phyloP scores from a whole-genome alignment of 495 filamentous ascomycete genomes.

The Stereocaulon alpinum region DNA sequence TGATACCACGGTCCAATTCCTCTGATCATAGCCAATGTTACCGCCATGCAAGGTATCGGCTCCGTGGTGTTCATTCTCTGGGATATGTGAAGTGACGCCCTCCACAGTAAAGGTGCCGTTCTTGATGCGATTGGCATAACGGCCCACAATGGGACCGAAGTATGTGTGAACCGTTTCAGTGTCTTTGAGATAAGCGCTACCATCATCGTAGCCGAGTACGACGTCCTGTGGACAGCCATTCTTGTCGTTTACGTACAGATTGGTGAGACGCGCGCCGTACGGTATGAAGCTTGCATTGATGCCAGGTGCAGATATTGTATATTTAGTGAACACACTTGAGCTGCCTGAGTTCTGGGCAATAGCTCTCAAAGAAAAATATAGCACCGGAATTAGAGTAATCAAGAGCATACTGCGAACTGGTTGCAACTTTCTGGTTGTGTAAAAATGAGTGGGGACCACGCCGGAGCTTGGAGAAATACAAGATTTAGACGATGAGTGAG shows the following conservation, averaged over 20 bases:
- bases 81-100: slow-evolving; percentile 50
- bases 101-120: slow-evolving; percentile 72
- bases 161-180: slow-evolving; percentile 57
- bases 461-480: background rate
- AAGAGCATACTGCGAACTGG: background rate
- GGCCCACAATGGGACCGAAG: slow-evolving; percentile 66
- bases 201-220: slow-evolving; percentile 71
- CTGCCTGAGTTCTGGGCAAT: slow-evolving; percentile 6
- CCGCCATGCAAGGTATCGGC: slow-evolving; percentile 72
- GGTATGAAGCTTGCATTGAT: slow-evolving; percentile 67
- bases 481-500: background rate
- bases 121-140: slow-evolving; percentile 81
- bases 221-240: slow-evolving; percentile 56
- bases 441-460: background rate
- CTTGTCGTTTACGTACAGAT: slow-evolving; percentile 63
- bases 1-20: slow-evolving; percentile 68
- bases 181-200: slow-evolving; percentile 57
- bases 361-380: background rate
- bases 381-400: background rate
- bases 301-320: slow-evolving; percentile 60
- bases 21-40: slow-evolving; percentile 67
- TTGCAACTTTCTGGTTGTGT: background rate
- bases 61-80: slow-evolving; percentile 62
- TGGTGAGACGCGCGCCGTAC: slow-evolving; percentile 68
- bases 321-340: slow-evolving; percentile 34